Base-by-base conservation (phyloP, 148 eudicot genomes). In the Rheum nobile region DNA sequence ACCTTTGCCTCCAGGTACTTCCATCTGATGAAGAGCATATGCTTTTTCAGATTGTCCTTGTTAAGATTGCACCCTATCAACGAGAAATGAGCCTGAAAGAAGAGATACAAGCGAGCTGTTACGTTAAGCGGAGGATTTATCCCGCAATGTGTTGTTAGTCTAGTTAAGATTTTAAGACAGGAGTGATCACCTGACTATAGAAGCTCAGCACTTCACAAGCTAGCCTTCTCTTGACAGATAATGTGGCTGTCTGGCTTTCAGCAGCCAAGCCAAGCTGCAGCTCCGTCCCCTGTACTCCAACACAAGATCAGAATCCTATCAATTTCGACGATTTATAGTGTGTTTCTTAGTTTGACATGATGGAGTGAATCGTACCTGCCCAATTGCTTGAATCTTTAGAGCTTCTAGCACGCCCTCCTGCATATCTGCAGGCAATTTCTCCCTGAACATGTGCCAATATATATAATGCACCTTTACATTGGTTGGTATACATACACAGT, bases 1-100 rank as follows among this genome's bases (percentile, higher is more conserved):
- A 88, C 98, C 98, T 93, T 93, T 34, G 97, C 88, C 86, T 93
- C 91, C 12, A 93, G 83, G 81, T 86, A 91, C 79, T 89, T 93
- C 88, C 96, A 93, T 82, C 83, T 91, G 78, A 93, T 87, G 84
- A 89, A 93, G 32, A 78, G 71, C 35, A 83, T 73, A 59, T 85
- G 93, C 82, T 93, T 93, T 79, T 89, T 90, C 46, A 67, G 76
- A 72, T 82, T 79, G 37, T 28, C 77, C 3, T 84, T 68, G 6
- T 71, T 71, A 13, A 68, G 76, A 44, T 76, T 84, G 52, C 80
- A 81, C 65, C 75, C 88, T 5, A 87, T 84, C 72, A 91, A 77
- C 67, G 86, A 75, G 78, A 75, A 82, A 77, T 88, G 86, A 80
- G 98, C 94, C 96, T 93, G 83, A 71, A 74, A 26, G 55, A 24